A percentile compares a stretch with the other conserved stretches of the same genome.
These are phyloP conservation scores for Penicillium salamii DNA, from an alignment of 495 filamentous ascomycete species.

Conservation along the genomic window DNA sequence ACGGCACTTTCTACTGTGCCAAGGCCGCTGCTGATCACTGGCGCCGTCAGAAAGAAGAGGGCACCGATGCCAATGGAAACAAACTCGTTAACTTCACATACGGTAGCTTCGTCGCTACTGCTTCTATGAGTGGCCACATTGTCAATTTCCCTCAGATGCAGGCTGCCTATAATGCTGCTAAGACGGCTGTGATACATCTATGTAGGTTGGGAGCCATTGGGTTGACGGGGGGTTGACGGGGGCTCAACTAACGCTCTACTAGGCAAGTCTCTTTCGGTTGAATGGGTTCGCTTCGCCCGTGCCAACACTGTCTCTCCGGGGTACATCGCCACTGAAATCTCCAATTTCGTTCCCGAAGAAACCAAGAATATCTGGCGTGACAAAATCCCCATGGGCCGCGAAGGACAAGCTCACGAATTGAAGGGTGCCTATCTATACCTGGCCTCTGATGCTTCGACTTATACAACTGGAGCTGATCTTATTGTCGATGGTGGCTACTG, in stretches of 20 bases:
- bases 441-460: conserved; percentile 77
- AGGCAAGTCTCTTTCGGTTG: conserved; percentile 74
- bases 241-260: conserved; percentile 1
- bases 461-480: conserved; percentile 77
- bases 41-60: conserved; percentile 61
- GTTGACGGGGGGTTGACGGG: no score
- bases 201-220: conserved; percentile 51
- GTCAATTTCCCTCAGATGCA: conserved; percentile 87
- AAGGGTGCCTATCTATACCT: conserved; percentile 90
- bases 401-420: conserved; percentile 61
- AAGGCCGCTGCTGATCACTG: conserved; percentile 72
- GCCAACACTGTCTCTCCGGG: conserved; percentile 82
- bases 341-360: conserved; percentile 65
- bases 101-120: conserved; percentile 76
- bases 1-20: conserved; percentile 81
- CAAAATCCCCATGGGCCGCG: conserved; percentile 77
- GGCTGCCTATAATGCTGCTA: conserved; percentile 82
- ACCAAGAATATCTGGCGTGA: conserved; percentile 73
- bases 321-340: conserved; percentile 84
- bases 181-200: conserved; percentile 82
- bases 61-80: conserved; percentile 63
- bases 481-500: conserved; percentile 64
- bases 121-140: conserved; percentile 82
- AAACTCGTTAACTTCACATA: conserved; percentile 62
- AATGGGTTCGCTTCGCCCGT: conserved; percentile 83